These are phyloP conservation scores for Cucurbita ficifolia DNA, from an alignment of 306 rosid genomes.

Conservation along the genomic window DNA sequence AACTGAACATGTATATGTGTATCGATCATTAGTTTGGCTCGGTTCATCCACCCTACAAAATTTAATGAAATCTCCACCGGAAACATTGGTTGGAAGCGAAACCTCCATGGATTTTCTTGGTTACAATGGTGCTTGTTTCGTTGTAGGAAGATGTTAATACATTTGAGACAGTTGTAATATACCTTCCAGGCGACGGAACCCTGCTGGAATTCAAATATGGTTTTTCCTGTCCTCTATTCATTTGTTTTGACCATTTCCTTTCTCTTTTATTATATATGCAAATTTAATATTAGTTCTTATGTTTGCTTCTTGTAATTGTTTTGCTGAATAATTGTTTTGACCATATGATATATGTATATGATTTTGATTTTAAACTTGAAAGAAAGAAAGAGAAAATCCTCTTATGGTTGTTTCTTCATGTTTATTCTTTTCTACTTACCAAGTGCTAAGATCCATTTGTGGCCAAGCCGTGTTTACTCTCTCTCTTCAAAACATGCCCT, in stretches of 20 bases:
- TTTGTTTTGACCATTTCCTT: background rate
- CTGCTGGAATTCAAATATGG: background rate
- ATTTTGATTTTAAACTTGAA: no score
- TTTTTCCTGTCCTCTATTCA: background rate
- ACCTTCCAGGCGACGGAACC: background rate
- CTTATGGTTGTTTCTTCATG: no score
- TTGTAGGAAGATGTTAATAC: background rate
- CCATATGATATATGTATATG: no score
- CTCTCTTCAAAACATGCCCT: background rate
- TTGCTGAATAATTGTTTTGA: no score
- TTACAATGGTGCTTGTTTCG: constrained; percentile 3
- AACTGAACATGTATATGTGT: constrained; percentile 43
- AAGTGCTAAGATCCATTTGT: no score
- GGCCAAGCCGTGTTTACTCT: background rate
- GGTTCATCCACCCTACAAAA: constrained; percentile 33
- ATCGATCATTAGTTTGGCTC: constrained; percentile 20
- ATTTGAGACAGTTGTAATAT: constrained; percentile 3
- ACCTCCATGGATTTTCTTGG: constrained; percentile 4
- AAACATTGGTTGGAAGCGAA: constrained; percentile 2
- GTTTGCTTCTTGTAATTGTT: background rate
- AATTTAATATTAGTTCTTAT: background rate
- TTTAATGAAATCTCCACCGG: constrained; percentile 15
- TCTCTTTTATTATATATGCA: background rate
- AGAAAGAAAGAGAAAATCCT: no score
- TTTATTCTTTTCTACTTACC: no score